Base-by-base conservation (phyloP, 208 protist genomes). In the Trypanosoma cruzi region DNA sequence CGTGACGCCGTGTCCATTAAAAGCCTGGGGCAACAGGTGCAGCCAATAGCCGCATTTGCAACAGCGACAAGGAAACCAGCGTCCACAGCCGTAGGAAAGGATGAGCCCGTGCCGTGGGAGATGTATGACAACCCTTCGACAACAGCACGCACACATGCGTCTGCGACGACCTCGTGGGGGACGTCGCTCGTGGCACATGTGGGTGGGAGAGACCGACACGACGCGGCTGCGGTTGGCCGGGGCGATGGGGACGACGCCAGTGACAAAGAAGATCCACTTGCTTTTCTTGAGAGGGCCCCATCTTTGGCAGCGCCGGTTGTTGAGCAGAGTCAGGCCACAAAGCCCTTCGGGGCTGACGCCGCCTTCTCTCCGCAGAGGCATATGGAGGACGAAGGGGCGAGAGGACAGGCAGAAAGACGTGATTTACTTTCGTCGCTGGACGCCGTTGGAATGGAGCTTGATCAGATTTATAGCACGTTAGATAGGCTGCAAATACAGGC, bases 391-490 rank as follows among this genome's bases (percentile, higher is more conserved):
- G 48, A 59, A n/a, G 62, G 69, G 37, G 31, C n/a, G 31, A 46
- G n/a, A 11, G 58, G 72, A 36, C 26, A 49, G 48, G 54, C 28
- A 20, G 62, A 84, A 42, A 46, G 64, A 46, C 73, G 69, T 29
- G 74, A 85, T 31, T 71, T 90, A 37, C 69, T 78, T 31, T 63
- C 73, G 13, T 81, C 82, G 0, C 55, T 88, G 37, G 74, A 81
- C 46, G 80, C 82, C 14, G 49, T 88, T 34, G 86, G 82, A 37
- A 69, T 77, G 71, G 86, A 92, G 68, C 50, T 81, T 49, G 50
- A 71, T 40, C 69, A 75, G 18, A 52, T 83, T 28, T 29, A 84
- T 10, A 71, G 71, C 34, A 62, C 68, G 14, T 49, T 92, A 20
- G 78, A 84, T 26, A 78, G 60, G 10, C 76, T 77, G 29, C 63